These are phyloP conservation scores for Neoscytalidium dimidiatum DNA, from an alignment of 2,329 filamentous ascomycete genomes.

Conservation along the genomic window DNA sequence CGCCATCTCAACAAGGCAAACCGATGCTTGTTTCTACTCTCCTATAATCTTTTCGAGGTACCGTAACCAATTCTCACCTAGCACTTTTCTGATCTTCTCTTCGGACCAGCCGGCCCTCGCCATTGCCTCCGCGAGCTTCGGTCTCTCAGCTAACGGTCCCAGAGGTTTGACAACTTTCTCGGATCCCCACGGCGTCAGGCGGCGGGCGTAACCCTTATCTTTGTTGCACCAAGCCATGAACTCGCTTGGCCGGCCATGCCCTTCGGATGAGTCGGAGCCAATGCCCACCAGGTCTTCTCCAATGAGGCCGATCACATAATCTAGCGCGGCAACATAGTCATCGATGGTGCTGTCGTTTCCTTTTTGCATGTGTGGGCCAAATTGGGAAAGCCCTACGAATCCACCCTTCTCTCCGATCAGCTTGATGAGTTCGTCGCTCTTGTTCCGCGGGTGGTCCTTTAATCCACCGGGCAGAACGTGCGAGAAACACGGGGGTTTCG, in stretches of 20 bases:
- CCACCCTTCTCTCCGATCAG: conserved; percentile 40
- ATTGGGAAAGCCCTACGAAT: conserved; percentile 43
- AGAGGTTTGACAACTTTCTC: conserved; percentile 45
- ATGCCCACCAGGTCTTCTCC: conserved; percentile 42
- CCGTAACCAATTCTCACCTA: conserved; percentile 43
- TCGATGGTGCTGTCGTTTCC: conserved; percentile 46
- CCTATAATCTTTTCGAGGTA: conserved; percentile 41
- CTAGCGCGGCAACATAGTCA: conserved; percentile 44
- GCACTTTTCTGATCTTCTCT: conserved; percentile 41
- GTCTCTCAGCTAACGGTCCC: conserved; percentile 38
- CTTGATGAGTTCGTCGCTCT: conserved; percentile 40
- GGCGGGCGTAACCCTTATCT: conserved; percentile 43
- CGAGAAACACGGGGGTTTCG: conserved; percentile 45
- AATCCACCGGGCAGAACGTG: conserved; percentile 40
- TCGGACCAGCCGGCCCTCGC: conserved; percentile 41
- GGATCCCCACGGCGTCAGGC: conserved; percentile 43
- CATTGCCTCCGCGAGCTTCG: conserved; percentile 40
- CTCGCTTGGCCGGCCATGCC: conserved; percentile 41
- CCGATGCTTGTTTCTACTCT: neutral
- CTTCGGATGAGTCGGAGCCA: conserved; percentile 43
- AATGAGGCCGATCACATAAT: conserved; percentile 40
- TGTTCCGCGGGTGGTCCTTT: conserved; percentile 42
- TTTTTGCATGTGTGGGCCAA: conserved; percentile 43
- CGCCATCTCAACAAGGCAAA: neutral
- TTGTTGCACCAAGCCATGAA: conserved; percentile 47